Evolutionary conservation across 108 stramenopile species (phyloP).

Genomic region (Skeletonema menzelii): DNA sequence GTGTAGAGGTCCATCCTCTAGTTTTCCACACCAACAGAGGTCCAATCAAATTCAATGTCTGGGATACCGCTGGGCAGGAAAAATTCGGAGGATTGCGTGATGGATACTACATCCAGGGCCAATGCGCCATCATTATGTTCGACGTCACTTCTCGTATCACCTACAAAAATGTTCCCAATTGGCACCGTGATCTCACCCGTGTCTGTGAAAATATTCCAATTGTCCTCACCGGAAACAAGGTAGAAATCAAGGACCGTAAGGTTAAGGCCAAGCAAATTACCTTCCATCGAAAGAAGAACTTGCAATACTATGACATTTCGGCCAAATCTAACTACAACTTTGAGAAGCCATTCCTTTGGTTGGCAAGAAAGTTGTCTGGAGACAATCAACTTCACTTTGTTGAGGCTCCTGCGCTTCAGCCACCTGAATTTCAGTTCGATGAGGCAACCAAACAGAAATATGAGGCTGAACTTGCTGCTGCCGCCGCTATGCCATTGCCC

Average conservation of each 20-base stretch:
- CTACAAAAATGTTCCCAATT: constrained; percentile 99
- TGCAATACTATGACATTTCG: constrained; percentile 99
- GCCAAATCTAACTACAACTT: constrained; percentile 99
- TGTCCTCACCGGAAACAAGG: constrained; percentile 99
- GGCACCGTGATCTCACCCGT: constrained; percentile 98
- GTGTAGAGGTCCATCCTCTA: constrained; percentile 96
- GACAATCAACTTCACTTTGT: constrained; percentile 97
- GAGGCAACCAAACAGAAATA: constrained; percentile 86
- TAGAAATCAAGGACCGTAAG: constrained; percentile 99
- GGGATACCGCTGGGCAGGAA: constrained; percentile 99
- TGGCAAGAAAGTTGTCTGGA: constrained; percentile 97
- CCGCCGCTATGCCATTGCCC: constrained; percentile 93
- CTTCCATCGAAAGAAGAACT: constrained; percentile 99
- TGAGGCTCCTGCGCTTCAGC: constrained; percentile 96
- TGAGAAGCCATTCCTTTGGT: constrained; percentile 99
- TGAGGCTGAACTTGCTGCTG: constrained; percentile 85
- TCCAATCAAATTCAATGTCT: constrained; percentile 99
- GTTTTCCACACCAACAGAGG: constrained; percentile 98
- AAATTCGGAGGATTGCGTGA: constrained; percentile 99
- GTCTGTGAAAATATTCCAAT: constrained; percentile 99
- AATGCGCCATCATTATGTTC: constrained; percentile 99
- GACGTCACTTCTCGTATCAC: constrained; percentile 97
- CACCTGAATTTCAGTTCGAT: constrained; percentile 95
- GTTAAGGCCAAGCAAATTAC: constrained; percentile 99
- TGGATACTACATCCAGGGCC: constrained; percentile 98